A percentile compares a stretch with the other conserved stretches of the same genome.
Evolutionary conservation across 352 stramenopile genomes (phyloP).

Genomic region (Globisporangium lucens): DNA sequence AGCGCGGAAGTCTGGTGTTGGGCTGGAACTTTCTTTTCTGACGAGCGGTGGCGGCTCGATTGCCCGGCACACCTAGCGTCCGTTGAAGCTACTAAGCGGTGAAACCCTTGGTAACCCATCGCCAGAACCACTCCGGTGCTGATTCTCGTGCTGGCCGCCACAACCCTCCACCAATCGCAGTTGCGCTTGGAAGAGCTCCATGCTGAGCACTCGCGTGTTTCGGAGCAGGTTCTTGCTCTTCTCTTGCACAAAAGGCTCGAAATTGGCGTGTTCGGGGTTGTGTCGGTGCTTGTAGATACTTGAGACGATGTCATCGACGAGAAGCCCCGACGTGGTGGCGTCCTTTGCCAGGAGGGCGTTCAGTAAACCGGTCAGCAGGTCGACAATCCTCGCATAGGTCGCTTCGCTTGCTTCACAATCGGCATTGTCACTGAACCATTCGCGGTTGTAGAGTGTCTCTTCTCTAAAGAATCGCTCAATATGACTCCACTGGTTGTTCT

Average conservation of each 20-base stretch:
- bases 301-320: conserved; percentile 16
- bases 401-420: neutral
- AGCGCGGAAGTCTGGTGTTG: neutral
- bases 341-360: neutral
- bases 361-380: conserved; percentile 7
- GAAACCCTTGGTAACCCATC: neutral
- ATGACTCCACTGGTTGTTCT: neutral
- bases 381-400: conserved; percentile 2
- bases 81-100: conserved; percentile 1
- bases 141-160: neutral
- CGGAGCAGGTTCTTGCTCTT: conserved; percentile 12
- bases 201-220: conserved; percentile 11
- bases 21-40: neutral
- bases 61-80: conserved; percentile 17
- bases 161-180: conserved; percentile 1
- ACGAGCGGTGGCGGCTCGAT: neutral
- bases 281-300: conserved; percentile 9
- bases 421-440: neutral
- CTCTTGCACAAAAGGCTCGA: conserved; percentile 4
- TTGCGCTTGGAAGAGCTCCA: conserved; percentile 7
- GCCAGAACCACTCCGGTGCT: neutral
- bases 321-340: neutral
- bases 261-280: neutral
- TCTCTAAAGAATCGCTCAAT: neutral
- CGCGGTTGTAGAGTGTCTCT: neutral